Evolutionary conservation across 768 basidiomycete species (phyloP).

Genomic region (Kwoniella pini): DNA sequence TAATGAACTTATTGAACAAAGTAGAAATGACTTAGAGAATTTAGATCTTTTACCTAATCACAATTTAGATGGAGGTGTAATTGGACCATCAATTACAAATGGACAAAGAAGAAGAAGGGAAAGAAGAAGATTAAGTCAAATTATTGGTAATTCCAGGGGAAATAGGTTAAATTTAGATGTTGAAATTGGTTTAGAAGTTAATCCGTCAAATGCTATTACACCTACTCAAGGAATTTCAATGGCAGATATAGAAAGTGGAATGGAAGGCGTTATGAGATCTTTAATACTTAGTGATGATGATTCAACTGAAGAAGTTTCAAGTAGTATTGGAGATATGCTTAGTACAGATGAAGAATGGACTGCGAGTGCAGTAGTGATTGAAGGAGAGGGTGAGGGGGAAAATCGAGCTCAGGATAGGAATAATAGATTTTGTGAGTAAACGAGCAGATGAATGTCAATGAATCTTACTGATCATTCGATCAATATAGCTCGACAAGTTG

Average conservation of each 20-base stretch:
- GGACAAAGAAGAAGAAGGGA: neutral
- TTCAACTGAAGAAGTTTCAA: neutral
- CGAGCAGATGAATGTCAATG: too few species aligned
- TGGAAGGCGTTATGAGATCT: slow-evolving; percentile 14
- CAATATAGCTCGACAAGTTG: too few species aligned
- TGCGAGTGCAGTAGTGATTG: slow-evolving; percentile 3
- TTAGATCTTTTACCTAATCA: neutral
- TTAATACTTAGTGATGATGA: slow-evolving; percentile 1
- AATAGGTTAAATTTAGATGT: neutral
- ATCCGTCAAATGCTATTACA: neutral
- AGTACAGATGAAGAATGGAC: neutral
- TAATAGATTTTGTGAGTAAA: too few species aligned
- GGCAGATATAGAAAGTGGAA: slow-evolving; percentile 5
- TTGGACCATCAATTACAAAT: too few species aligned
- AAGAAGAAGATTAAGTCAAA: neutral
- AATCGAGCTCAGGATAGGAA: too few species aligned
- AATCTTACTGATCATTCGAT: too few species aligned
- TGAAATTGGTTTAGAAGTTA: slow-evolving; percentile 1
- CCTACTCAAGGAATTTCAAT: slow-evolving; percentile 20
- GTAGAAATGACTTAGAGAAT: neutral
- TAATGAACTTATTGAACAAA: slow-evolving; percentile 7
- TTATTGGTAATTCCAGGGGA: too few species aligned
- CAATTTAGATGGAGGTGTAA: too few species aligned
- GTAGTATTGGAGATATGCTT: neutral
- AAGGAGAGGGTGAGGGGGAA: slow-evolving; percentile 17